Base-by-base conservation (phyloP, 1,284 basidiomycete species). In the Hortiboletus rubellus region DNA sequence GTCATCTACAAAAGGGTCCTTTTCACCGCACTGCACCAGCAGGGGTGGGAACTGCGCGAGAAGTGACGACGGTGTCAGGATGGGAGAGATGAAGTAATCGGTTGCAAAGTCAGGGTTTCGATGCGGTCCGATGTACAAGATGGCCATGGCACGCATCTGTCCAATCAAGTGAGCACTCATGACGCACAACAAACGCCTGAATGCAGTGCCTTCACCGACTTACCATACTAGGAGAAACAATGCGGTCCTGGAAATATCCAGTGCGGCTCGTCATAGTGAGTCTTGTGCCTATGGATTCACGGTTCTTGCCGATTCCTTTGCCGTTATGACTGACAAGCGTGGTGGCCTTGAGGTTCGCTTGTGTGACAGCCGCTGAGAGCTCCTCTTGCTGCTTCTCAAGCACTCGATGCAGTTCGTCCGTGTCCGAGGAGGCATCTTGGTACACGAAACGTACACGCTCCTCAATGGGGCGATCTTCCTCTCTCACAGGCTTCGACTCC, bases 111-210 rank as follows among this genome's bases (percentile, higher is more conserved):
- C 94, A 15, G 96, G 96, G 69, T 94, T 91, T 53, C 87, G 87
- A 65, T 91, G 84, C 0, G 96, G 95, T 1, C 96, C 96, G 60
- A 98, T 90, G 75, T 98, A 98, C 56, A 98, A 79, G 66, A 98
- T 96, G 2, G 96, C 95, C 96, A 98, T 98, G 1, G 96, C 94
- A 43, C 96, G 91, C 91, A 98, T 96, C 94, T 96, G 63, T 43
- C 38, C 27, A n/a, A 18, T 57, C 18, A 34, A 42, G 18, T 68
- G 42, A 68, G 51, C 51, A 31, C 45, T 45, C 10, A 17, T 37
- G 37, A 46, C 51, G 27, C 17, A 14, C 7, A 44, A 11, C 14
- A 33, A 38, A 54, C 31, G 50, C 55, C 50, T 22, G 55, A 33
- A 47, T 45, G 45, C 38, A 22, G 22, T 54, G 27, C 31, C 46